Base-by-base conservation (phyloP, 2,329 filamentous ascomycete species). In the Fusarium sp. region DNA sequence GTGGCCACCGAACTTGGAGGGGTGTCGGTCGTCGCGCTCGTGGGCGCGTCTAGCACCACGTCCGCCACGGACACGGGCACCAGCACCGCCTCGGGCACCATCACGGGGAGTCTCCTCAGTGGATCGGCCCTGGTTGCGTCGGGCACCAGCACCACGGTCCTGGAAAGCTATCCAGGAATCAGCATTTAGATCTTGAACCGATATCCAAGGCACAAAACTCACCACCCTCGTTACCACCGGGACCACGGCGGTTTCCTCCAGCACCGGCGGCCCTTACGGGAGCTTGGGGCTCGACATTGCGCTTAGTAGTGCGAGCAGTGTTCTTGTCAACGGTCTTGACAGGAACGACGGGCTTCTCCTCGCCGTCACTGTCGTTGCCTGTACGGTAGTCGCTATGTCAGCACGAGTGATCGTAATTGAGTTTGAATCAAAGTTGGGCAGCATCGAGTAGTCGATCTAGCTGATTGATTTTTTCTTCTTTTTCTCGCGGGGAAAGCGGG, bases 271-370 rank as follows among this genome's bases (percentile, higher is more conserved):
- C 75, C 74, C 79, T 81, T 61, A 83, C 78, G 70, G 92, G 90
- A 78, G 89, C 88, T 80, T 94, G 90, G 80, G 90, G 89, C 80
- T 92, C 91, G 80, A 88, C 91, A 85, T 95, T 94, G 86, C 94
- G 93, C 91, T 98, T 98, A 81, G 81, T 84, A 73, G 88, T 88
- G 82, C 94, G 91, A 78, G 89, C 85, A 75, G 86, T 83, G 74
- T 90, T 88, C 90, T 96, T 97, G 83, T 97, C 94, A 80, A 96
- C 88, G 81, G 93, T 92, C 89, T 94, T 96, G 78, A 93, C 90
- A 78, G 94, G 94, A 81, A 91, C 91, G 78, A 91, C 90, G 84
- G 90, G 90, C 84, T 95, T 93, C 81, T 84, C 83, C 80, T 88
- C 88, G 79, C 86, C 87, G 79, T 81, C 80, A 65, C 86, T 85